phyloP scores from a whole-genome alignment of 2,329 filamentous ascomycete genomes.

The Trichoderma sp. region DNA sequence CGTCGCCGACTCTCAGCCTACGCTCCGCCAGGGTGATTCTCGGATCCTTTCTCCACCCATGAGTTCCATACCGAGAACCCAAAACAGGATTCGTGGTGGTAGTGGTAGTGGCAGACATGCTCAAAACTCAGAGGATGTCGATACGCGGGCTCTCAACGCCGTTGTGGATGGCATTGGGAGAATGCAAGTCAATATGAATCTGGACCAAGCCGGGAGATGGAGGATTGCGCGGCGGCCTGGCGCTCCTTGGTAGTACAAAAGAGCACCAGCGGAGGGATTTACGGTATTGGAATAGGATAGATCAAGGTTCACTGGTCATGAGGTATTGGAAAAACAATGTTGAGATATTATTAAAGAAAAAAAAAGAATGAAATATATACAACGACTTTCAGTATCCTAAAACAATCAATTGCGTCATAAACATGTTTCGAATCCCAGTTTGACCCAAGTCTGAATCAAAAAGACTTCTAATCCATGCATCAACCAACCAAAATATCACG shows the following conservation, averaged over 20 bases:
- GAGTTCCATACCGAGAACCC: not conserved
- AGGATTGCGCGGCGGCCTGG: constrained; percentile 37
- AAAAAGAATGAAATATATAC: not conserved
- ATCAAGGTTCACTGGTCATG: too few relatives aligned
- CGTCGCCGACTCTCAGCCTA: constrained; percentile 23
- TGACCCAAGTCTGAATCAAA: not conserved
- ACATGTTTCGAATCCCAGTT: not conserved
- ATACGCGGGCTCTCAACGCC: constrained; percentile 35
- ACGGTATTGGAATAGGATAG: not conserved
- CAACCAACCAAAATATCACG: not conserved
- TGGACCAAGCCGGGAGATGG: constrained; percentile 46
- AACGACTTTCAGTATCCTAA: constrained; percentile 7
- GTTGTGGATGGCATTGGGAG: constrained; percentile 42
- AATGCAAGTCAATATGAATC: constrained; percentile 40
- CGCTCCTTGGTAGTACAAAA: constrained; percentile 28
- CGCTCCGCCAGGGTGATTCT: constrained; percentile 10
- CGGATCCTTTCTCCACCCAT: constrained; percentile 18
- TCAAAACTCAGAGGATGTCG: constrained; percentile 32
- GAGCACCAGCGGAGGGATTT: not conserved
- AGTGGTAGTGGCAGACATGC: not conserved
- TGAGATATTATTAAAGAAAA: too few relatives aligned
- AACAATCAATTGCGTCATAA: not conserved
- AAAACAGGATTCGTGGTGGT: not conserved
- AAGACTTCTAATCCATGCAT: not conserved
- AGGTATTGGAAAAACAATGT: not conserved